Base-by-base conservation (phyloP, 1,139 yeast species). In the Yamadazyma friedrichii region DNA sequence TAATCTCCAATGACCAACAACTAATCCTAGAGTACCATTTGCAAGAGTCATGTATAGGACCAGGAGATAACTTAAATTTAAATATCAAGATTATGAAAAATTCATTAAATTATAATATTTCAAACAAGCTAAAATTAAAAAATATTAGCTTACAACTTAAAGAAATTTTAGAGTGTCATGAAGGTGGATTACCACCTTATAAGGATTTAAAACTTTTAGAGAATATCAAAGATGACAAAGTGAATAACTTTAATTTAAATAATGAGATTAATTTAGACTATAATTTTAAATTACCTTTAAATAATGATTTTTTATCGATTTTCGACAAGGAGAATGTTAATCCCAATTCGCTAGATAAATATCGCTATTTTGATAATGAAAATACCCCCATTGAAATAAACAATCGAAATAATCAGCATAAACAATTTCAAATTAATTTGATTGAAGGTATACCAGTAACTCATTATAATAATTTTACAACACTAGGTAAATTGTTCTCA, bases 1-100 rank as follows among this genome's bases (percentile, higher is more conserved):
- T 58, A 9, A 62, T 63, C 4, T 65, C 78, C 1, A 51, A 57
- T 11, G 80, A 76, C 48, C 63, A 66, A 15, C 71, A 70, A 45
- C 63, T 74, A 4, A 51, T 72, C 35, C 61, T 67, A 6, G 78
- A 76, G 29, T 56, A 73, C 32, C 56, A 68, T 3, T 47, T 77
- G 22, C 76, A 80, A 0, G 61, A 62, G 3, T 60, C 74, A 3
- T 67, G 79, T n/a, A 62, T 77, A 10, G 82, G 83, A 1, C 82
- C 82, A 0, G 54, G 57, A 22, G 84, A 78, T 49, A 61, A 61
- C 4, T 51, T 81, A 2, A 55, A 59, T 4, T 45, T 80, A 3
- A 56, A 59, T 36, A 61, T 72, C 31, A 68, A 65, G 36, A 54
- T 76, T 1, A 55, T 59, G 54, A 62, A 74, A 29, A 73, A 71